Evolutionary conservation across 352 stramenopile genomes (phyloP).

Genomic region (Phytophthora citricola): DNA sequence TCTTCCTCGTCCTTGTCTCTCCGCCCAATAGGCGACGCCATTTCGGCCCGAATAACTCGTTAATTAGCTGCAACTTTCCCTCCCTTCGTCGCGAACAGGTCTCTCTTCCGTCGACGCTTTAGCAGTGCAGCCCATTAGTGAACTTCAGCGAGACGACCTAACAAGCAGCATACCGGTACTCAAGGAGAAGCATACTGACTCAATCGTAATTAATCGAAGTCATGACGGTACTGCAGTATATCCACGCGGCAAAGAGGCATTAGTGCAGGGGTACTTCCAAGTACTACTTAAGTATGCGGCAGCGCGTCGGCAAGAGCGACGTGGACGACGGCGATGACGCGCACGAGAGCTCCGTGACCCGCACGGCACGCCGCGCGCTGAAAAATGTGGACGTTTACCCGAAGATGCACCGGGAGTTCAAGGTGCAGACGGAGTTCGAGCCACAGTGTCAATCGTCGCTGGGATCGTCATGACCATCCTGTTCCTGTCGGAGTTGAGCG

Average conservation of each 20-base stretch:
- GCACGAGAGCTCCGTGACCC: conserved; percentile 45
- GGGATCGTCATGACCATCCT: conserved; percentile 29
- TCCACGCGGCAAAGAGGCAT: conserved; percentile 28
- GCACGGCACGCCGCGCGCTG: conserved; percentile 64
- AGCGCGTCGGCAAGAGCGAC: conserved; percentile 66
- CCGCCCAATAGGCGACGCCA: neutral
- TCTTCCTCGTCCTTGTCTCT: conserved; percentile 48
- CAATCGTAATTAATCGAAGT: too few relatives aligned
- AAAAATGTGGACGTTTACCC: conserved; percentile 94
- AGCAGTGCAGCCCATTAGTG: too few relatives aligned
- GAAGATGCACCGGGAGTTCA: conserved; percentile 96
- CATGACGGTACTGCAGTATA: neutral
- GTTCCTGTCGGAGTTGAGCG: conserved; percentile 80
- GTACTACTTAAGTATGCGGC: conserved; percentile 37
- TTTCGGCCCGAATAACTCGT: neutral
- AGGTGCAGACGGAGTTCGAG: conserved; percentile 94
- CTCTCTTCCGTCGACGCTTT: conserved; percentile 8
- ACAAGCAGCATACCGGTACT: too few relatives aligned
- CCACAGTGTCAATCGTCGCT: conserved; percentile 43
- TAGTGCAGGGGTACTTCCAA: neutral
- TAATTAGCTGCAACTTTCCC: neutral
- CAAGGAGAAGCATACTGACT: too few relatives aligned
- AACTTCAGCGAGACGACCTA: too few relatives aligned
- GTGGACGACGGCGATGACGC: conserved; percentile 55
- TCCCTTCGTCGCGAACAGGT: neutral